phyloP scores from a whole-genome alignment of 768 basidiomycete genomes.

The Boletus sp. region DNA sequence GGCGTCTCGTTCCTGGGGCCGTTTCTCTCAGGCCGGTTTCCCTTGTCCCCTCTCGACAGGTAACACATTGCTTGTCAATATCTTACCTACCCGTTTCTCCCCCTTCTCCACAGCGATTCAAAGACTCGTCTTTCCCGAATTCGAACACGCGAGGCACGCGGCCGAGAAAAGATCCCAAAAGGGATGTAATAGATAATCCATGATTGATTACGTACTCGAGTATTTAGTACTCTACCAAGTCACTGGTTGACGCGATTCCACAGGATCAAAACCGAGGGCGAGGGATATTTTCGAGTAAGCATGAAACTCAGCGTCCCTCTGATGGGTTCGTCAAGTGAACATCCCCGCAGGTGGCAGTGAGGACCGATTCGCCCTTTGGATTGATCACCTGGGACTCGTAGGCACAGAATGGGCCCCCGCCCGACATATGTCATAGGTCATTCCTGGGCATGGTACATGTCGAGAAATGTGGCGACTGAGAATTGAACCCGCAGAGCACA shows the following conservation, averaged over 20 bases:
- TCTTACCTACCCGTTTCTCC: neutral
- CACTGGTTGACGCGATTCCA: neutral
- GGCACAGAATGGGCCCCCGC: too few relatives aligned
- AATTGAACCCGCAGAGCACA: constrained; percentile 62
- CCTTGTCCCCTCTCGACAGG: neutral
- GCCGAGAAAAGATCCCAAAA: constrained; percentile 11
- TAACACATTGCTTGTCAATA: neutral
- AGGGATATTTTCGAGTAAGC: neutral
- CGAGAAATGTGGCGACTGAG: constrained; percentile 1
- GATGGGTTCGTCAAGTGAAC: neutral
- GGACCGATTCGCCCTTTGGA: neutral
- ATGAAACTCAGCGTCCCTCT: neutral
- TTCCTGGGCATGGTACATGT: neutral
- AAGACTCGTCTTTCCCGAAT: constrained; percentile 2
- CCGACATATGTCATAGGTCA: constrained; percentile 58
- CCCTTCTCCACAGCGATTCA: neutral
- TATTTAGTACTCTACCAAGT: too few relatives aligned
- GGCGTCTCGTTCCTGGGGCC: too few relatives aligned
- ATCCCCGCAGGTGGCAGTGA: neutral
- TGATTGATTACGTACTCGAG: neutral
- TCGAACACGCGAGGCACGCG: constrained; percentile 22
- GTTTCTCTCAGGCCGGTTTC: too few relatives aligned
- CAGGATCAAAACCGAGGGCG: neutral
- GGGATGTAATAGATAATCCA: constrained; percentile 2
- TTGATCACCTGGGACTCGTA: too few relatives aligned